Percentiles rank a stretch among this genome's conserved stretches.
phyloP scores from a whole-genome alignment of 768 basidiomycete species.

The Russula sp. region DNA sequence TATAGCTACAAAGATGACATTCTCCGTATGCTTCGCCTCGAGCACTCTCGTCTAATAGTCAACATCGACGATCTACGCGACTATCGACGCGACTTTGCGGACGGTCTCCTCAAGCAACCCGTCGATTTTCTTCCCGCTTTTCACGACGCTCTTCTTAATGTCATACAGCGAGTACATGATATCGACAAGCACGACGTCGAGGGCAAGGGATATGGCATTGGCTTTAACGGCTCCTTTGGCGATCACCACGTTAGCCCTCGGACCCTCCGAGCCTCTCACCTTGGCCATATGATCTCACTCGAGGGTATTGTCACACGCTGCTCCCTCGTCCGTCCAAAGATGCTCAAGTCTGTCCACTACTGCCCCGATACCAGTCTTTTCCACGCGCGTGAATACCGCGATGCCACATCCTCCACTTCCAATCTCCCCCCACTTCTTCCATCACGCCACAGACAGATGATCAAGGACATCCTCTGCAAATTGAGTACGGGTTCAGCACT shows the following conservation, averaged over 20 bases:
- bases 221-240: conserved; percentile 94
- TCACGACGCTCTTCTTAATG: conserved; percentile 73
- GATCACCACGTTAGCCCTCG: conserved; percentile 97
- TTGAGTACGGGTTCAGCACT: conserved; percentile 87
- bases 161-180: conserved; percentile 74
- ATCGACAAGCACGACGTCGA: conserved; percentile 77
- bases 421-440: conserved; percentile 83
- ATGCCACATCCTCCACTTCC: conserved; percentile 83
- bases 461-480: conserved; percentile 80
- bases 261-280: conserved; percentile 80
- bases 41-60: conserved; percentile 85
- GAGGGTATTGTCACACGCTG: conserved; percentile 99
- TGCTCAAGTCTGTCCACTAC: conserved; percentile 95
- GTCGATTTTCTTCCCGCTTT: conserved; percentile 85
- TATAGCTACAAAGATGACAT: conserved; percentile 88
- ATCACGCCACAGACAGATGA: conserved; percentile 91
- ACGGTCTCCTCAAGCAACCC: conserved; percentile 87
- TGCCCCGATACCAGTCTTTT: conserved; percentile 84
- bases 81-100: conserved; percentile 82
- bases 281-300: conserved; percentile 94
- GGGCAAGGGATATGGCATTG: conserved; percentile 80
- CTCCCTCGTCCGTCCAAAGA: conserved; percentile 96
- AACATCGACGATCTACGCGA: conserved; percentile 96
- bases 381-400: conserved; percentile 87
- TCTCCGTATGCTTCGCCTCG: conserved; percentile 72